A percentile compares a stretch with the other conserved stretches of the same genome.
Conservation (phyloP, 1,139 yeast species). For the Torulaspora globosa region DNA sequence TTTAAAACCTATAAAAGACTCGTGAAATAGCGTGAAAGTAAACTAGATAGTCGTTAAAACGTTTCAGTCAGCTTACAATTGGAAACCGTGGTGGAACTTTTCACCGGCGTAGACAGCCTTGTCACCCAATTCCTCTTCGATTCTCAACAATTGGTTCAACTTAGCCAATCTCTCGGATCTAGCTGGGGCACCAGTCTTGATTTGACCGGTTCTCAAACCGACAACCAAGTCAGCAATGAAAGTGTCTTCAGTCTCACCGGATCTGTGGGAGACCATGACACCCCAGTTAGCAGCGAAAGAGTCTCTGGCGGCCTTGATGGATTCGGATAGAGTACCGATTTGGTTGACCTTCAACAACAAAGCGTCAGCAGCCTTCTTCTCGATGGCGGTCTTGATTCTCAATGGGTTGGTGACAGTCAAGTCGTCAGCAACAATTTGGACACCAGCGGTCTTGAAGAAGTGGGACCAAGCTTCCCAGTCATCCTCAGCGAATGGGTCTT, state of each 20-base stretch:
- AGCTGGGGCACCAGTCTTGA: slow-evolving; percentile 99
- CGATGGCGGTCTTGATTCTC: slow-evolving; percentile 91
- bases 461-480: slow-evolving; percentile 98
- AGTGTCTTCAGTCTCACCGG: slow-evolving; percentile 98
- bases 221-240: slow-evolving; percentile 95
- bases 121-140: slow-evolving; percentile 95
- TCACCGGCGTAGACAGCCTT: slow-evolving; percentile 92
- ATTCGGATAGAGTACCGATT: slow-evolving; percentile 87
- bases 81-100: slow-evolving; percentile 59
- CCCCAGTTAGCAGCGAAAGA: slow-evolving; percentile 94
- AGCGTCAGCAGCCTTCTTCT: slow-evolving; percentile 89
- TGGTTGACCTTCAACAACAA: slow-evolving; percentile 94
- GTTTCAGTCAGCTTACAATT: slow-evolving; percentile 29
- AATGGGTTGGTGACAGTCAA: slow-evolving; percentile 95
- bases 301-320: slow-evolving; percentile 88
- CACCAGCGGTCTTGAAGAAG: slow-evolving; percentile 69
- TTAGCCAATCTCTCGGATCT: slow-evolving; percentile 99
- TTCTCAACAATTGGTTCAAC: slow-evolving; percentile 93
- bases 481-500: slow-evolving; percentile 98
- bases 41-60: slow-evolving; percentile 12
- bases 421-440: slow-evolving; percentile 95
- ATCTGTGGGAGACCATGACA: slow-evolving; percentile 97
- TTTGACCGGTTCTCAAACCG: slow-evolving; percentile 96
- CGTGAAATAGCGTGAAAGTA: slow-evolving; percentile 25
- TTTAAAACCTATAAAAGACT: slow-evolving; percentile 25